Evolutionary conservation across 2,329 filamentous ascomycete genomes (phyloP), one percentile per base, ranked within the genome.

Genomic region (Penicillium sclerotiorum): DNA sequence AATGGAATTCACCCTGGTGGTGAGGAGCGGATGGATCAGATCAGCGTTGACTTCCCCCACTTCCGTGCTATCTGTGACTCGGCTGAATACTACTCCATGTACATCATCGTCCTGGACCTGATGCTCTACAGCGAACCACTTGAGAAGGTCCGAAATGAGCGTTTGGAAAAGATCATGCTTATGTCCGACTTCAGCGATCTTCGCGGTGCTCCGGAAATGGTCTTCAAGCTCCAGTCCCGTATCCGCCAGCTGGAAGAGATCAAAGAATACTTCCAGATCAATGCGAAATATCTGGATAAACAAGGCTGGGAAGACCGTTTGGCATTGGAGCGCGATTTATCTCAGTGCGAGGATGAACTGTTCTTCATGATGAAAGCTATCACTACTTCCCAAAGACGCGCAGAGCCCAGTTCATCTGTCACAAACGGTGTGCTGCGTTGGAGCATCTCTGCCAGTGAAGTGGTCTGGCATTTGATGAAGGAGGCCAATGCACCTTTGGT

Each of bases 321-420:
- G 51, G 76, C 86, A n/a, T 80, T 99, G 36, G 94, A 99, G 66
- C 87, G 89, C 44, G 94, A 99, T 66, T 77, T 99, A 43, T 84
- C 90, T 8, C 85, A 85, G 17, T 96, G 90, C 64, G 94, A 97
- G 69, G 94, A 99, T 63, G 95, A 99, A 70, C 75, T 99, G 8
- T 99, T 99, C 79, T 99, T 99, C 75, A 89, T 99, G 78, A 97
- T 99, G 94, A 97, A 99, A 65, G 95, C 94, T 32, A 99, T 99
- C 67, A 99, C 94, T 1, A 95, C 91, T 2, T 95, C 93, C 5
- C 94, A 99, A 71, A 82, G 91, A 52, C 94, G 92, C 67, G 86
- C 85, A 56, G 85, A 88, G 52, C 82, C 82, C 39, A 72, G 73
- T 30, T 78, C 84, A 42, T 83, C 85, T 6, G 83, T 90, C 56